Base-by-base conservation (phyloP, 495 filamentous ascomycete species). In the Daldinia bambusicola region DNA sequence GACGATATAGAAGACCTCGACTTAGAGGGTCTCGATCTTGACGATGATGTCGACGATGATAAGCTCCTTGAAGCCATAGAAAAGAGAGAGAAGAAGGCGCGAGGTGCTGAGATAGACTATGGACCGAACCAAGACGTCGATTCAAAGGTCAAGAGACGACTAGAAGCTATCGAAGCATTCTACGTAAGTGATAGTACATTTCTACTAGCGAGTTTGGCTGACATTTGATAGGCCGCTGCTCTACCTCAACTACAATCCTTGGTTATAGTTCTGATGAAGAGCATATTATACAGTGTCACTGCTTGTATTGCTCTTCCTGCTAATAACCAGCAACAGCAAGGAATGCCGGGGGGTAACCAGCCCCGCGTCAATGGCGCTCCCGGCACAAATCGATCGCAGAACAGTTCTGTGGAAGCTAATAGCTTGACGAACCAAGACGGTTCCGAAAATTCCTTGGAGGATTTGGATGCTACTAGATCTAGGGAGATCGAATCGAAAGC, bases 401-500 rank as follows among this genome's bases (percentile, higher is more conserved):
- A 78, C 20, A 72, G 53, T 26, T 72, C 67, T 6, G 77, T 75
- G 48, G 81, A 74, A 10, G 61, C 66, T 18, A 78, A 74, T 43
- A 75, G 74, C 22, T 71, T 63, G 31, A 57, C 66, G 10, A 82
- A 79, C 65, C 74, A 72, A 14, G 85, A 86, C 31, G 66, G 76
- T 10, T 66, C 73, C 18, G 82, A 85, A 7, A 78, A 78, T 22
- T 76, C 83, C 5, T 77, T 83, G 12, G 92, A 94, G 51, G 93
- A 97, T 65, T 79, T 95, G 6, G 93, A 98, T 79, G 90, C 89
- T 41, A 83, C 91, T 31, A 87, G 95, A 48, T 86, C 88, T 34
- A 86, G 93, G 45, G 95, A 99, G 75, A 95, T 98, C 58, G 90
- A 90, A 16, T 89, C 88, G 31, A 99, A 99, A 80, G 95, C 94